Conservation (phyloP, 805 yeast genomes). For the Pichia membranifaciens region DNA sequence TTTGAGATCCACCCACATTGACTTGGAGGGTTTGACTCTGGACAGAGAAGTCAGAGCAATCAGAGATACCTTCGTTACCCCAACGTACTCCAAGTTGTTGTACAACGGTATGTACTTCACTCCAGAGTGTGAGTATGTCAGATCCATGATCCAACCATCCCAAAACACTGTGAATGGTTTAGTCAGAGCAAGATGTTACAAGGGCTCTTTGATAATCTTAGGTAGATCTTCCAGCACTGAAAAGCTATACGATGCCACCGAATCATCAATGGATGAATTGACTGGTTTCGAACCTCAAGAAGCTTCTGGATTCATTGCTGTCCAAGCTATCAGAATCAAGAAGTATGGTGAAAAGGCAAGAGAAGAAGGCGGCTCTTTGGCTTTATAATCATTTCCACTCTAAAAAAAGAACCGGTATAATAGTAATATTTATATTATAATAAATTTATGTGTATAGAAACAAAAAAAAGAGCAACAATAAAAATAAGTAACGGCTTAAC, state of each 20-base stretch:
- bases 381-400: constrained; percentile 32
- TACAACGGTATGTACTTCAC: constrained; percentile 98
- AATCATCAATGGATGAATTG: constrained; percentile 98
- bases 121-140: constrained; percentile 95
- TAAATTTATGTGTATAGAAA: background rate
- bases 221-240: constrained; percentile 96
- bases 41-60: constrained; percentile 97
- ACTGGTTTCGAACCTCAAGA: constrained; percentile 97
- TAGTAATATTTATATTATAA: background rate
- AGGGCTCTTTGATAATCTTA: constrained; percentile 76
- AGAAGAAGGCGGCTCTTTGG: constrained; percentile 57
- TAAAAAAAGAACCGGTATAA: background rate
- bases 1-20: constrained; percentile 90
- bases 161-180: constrained; percentile 94
- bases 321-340: constrained; percentile 96
- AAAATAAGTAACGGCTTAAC: background rate
- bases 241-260: constrained; percentile 95
- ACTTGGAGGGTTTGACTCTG: constrained; percentile 91
- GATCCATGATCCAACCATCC: constrained; percentile 90
- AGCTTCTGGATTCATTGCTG: constrained; percentile 95
- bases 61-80: constrained; percentile 94
- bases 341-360: constrained; percentile 95
- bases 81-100: constrained; percentile 80
- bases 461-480: background rate
- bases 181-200: constrained; percentile 90